Base-by-base conservation (phyloP, 192 early-diverging fungal genomes). In the Haplosporangium gracile region DNA sequence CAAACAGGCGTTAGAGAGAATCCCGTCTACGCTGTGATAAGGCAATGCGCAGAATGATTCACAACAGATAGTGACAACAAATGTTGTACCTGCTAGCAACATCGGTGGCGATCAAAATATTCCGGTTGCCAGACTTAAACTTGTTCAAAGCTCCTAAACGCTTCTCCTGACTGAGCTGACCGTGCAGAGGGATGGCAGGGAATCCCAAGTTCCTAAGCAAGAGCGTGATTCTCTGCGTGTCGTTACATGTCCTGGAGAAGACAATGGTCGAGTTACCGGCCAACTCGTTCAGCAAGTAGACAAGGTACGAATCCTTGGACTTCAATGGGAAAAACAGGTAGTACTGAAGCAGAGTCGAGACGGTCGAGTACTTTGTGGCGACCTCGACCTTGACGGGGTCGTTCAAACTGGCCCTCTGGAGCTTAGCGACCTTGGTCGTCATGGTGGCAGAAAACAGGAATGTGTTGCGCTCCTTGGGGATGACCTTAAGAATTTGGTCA, bases 351-450 rank as follows among this genome's bases (percentile, higher is more conserved):
- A 99, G 90, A 8, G 97, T 98, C 13, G 94, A 90, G 18, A 98
- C 98, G 0, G 98, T 99, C 68, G 97, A 96, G 90, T 98, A 99
- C 88, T 98, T 98, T 74, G 95, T 94, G 34, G 97, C 95, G n/a
- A 99, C 97, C 87, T 98, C 96, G 29, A 99, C 89, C 84, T 97
- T 98, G 63, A 98, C 97, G 11, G 98, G 98, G 74, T 98, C 95
- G 38, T 91, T 90, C 53, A 99, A 93, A 81, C 96, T 97, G 74
- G 95, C 95, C 83, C 96, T 88, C 83, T 97, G 98, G 68, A 99
- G 93, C 89, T 99, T 99, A 65, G 97, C 97, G 9, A 99, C 98
- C 84, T 98, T 98, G 38, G 94, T 98, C 2, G 98, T 99, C 98
- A 99, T 99, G 0, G 98, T 99, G 9, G 98, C 98, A 10, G 97